A percentile compares a stretch with the other conserved stretches of the same genome.
Evolutionary conservation across 2,329 filamentous ascomycete genomes (phyloP).

Genomic region (Trichothecium sympodiale): DNA sequence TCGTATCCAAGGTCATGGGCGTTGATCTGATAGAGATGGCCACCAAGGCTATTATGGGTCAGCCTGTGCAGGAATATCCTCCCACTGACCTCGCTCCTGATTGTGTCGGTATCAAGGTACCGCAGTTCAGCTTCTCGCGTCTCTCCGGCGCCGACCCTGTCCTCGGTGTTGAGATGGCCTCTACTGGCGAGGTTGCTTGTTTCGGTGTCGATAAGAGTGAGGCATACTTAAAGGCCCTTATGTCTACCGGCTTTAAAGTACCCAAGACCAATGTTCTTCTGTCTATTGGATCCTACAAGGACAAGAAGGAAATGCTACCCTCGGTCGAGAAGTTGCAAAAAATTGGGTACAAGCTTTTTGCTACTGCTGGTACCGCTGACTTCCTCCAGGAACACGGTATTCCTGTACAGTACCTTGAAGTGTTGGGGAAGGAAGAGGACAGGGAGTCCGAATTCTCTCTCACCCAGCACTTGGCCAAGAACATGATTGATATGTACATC

Average conservation of each 20-base stretch:
- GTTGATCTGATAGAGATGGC: constrained; percentile 98
- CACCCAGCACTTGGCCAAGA: constrained; percentile 92
- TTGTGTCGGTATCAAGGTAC: constrained; percentile 94
- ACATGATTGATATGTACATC: constrained; percentile 97
- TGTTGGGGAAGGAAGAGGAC: constrained; percentile 67
- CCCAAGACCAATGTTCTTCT: constrained; percentile 92
- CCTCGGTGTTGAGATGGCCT: constrained; percentile 97
- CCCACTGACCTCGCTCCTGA: constrained; percentile 62
- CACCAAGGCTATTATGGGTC: constrained; percentile 87
- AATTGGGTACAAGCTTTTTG: constrained; percentile 90
- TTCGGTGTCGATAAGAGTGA: constrained; percentile 96
- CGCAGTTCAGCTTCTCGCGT: constrained; percentile 97
- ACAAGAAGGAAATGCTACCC: constrained; percentile 94
- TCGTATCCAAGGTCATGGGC: constrained; percentile 97
- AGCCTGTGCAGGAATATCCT: constrained; percentile 76
- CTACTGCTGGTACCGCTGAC: constrained; percentile 91
- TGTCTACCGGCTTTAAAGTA: constrained; percentile 92
- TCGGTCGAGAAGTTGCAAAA: constrained; percentile 82
- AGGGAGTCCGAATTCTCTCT: constrained; percentile 95
- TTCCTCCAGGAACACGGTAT: constrained; percentile 91
- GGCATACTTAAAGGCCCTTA: constrained; percentile 89
- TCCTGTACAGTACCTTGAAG: constrained; percentile 86
- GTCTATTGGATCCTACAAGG: constrained; percentile 94
- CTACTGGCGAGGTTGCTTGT: constrained; percentile 93
- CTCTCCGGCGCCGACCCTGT: constrained; percentile 93